These are phyloP conservation scores for Taxawa tesnikishii DNA, from an alignment of 2,329 filamentous ascomycete species.

Conservation along the genomic window DNA sequence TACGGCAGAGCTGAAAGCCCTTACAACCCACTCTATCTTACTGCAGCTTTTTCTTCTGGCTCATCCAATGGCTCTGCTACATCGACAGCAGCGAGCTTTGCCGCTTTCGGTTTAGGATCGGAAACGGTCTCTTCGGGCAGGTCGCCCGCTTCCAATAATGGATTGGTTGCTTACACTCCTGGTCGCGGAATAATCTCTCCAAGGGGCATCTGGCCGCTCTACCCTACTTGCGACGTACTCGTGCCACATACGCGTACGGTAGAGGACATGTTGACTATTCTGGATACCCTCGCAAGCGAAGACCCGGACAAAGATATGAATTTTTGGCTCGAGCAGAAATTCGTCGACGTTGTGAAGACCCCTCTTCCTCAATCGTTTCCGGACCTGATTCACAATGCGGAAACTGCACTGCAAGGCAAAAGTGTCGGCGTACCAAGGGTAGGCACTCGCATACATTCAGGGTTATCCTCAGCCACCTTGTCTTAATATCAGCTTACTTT, in stretches of 20 bases:
- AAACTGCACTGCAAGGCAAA: constrained; percentile 27
- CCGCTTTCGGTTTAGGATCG: constrained; percentile 40
- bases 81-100: constrained; percentile 38
- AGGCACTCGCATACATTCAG: too few species aligned
- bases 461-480: too few species aligned
- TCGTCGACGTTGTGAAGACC: constrained; percentile 27
- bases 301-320: constrained; percentile 34
- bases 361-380: constrained; percentile 21
- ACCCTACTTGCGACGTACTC: constrained; percentile 43
- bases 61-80: constrained; percentile 46
- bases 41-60: constrained; percentile 44
- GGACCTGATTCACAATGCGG: constrained; percentile 16
- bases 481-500: too few species aligned
- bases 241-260: constrained; percentile 41
- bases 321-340: constrained; percentile 42
- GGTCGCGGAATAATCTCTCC: constrained; percentile 40
- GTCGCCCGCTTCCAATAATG: constrained; percentile 45
- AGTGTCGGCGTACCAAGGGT: constrained; percentile 37
- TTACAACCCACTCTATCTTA: constrained; percentile 41
- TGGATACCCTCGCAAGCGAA: constrained; percentile 34
- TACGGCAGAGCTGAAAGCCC: constrained; percentile 46
- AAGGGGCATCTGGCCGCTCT: constrained; percentile 43
- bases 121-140: constrained; percentile 47
- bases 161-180: constrained; percentile 43
- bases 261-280: constrained; percentile 35